Evolutionary conservation across 768 basidiomycete genomes (phyloP), one percentile per base, ranked within the genome.

Genomic region (Boletales sp.): DNA sequence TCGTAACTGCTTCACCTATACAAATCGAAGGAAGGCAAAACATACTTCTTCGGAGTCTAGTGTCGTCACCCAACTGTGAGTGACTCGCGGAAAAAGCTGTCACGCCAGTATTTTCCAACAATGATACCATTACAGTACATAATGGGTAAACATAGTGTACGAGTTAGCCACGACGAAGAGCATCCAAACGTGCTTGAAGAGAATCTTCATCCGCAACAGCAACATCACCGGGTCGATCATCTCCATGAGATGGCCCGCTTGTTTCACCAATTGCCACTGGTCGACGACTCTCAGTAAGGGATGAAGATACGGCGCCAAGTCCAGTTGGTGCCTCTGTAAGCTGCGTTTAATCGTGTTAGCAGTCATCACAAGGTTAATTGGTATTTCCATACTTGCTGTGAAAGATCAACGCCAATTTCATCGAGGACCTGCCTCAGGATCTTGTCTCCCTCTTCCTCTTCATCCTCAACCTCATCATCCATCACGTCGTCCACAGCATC

Each of bases 401-500:
- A 88, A 51, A 97, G 75, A 53, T 79, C 80, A 47, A 99, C 87
- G 31, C 97, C 97, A 51, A 99, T 97, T 75, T 98, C 97, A 56
- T 98, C 97, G 42, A 99, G 73, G 43, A 99, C 95, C 69, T 98
- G 85, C 63, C 87, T 93, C 58, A 99, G 69, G 54, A 99, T 94
- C 75, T 90, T 89, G 65, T 98, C 94, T 13, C 94, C 85, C 63
- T 97, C 97, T 54, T 87, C 88, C 59, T 97, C 97, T 69, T 98
- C 95, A 44, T 95, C 95, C 61, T 94, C 94, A 29, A 70, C 71
- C 13, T 93, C 94, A 30, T 88, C 86, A 55, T 94, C 91, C 87
- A 97, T 95, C 43, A 88, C 94, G 60, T 97, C 95, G 69, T 98
- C 97, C 14, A 98, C 89, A 13, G 93, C 88, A 53, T 98, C 97